Base-by-base conservation (phyloP, 73 alveolate species). In the Stentor roeselii region DNA sequence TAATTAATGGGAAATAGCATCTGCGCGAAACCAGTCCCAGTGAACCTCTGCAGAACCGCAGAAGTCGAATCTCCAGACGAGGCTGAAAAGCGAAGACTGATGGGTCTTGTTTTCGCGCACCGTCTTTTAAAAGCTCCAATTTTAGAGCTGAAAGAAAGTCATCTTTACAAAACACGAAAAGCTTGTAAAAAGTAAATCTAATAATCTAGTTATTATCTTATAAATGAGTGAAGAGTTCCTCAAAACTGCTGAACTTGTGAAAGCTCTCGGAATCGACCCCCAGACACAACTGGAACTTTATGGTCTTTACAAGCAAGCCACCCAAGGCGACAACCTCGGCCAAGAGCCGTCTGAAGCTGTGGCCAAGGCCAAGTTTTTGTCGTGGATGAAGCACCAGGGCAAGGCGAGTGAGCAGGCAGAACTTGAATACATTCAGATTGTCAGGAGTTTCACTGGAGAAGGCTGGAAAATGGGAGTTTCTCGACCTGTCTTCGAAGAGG, bases 251-350 rank as follows among this genome's bases (percentile, higher is more conserved):
- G 67, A 50, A 21, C 67, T 50, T 11, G 67, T 50, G 21, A 50
- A 50, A 50, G 67, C 67, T 11, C 21, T 50, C 6, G 67, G 6
- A 11, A 6, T 50, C 21, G 67, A 50, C 21, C 67, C 6, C 30
- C 67, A 50, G 67, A 67, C 37, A 1, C 80, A 67, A 32, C 80
- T 67, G 14, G 42, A 21, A 11, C 77, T 95, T 60, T 95, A 95
- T 87, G 95, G 95, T 59, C 88, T 93, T 42, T 96, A 87, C 87
- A 96, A 96, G 90, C 97, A 96, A 91, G 98, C 95, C 42, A 89
- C 96, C 34, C 88, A 84, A 21, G 99, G 99, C 42, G 98, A 96
- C 86, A 77, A 78, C 78, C 93, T 85, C 87, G 93, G 90, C 27
- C 90, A 83, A 21, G 87, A 86, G 75, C 99, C 99, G 58, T 0